Evolutionary conservation across 2,329 filamentous ascomycete species (phyloP).

Genomic region (Westerdykella ornata): DNA sequence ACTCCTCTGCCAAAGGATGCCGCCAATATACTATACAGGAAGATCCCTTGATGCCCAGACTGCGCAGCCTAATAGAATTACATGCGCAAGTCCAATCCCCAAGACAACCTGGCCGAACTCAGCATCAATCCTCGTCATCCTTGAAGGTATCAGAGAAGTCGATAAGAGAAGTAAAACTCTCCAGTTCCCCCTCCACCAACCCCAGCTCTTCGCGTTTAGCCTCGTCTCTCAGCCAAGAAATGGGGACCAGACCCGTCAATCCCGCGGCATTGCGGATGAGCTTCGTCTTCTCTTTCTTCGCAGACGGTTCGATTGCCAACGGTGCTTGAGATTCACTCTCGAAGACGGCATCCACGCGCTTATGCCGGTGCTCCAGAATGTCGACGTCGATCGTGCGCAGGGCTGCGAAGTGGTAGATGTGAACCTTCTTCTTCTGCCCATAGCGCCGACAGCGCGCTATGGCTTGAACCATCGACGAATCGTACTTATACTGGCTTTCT

Average conservation of each 20-base stretch:
- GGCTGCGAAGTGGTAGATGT: constrained; percentile 68
- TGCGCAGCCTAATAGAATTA: too few species aligned
- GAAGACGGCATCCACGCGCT: constrained; percentile 19
- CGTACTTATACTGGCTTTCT: constrained; percentile 48
- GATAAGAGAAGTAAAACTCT: constrained; percentile 23
- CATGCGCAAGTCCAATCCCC: neutral
- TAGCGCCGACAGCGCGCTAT: constrained; percentile 55
- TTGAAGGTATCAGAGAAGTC: constrained; percentile 25
- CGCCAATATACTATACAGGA: too few species aligned
- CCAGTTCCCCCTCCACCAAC: constrained; percentile 7
- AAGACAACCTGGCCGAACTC: too few species aligned
- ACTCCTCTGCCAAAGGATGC: too few species aligned
- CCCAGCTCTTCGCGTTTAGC: constrained; percentile 7
- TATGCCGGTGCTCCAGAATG: constrained; percentile 42
- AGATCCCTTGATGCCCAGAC: too few species aligned
- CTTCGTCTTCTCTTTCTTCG: constrained; percentile 15
- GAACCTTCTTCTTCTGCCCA: constrained; percentile 52
- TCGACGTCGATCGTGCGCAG: constrained; percentile 58
- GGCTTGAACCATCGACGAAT: constrained; percentile 55
- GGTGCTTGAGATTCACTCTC: neutral
- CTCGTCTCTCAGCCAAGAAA: constrained; percentile 19
- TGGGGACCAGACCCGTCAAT: constrained; percentile 20
- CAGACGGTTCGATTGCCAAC: neutral
- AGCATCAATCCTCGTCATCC: constrained; percentile 11
- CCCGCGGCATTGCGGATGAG: constrained; percentile 14